These are phyloP conservation scores for Polygonum maritimum DNA, from an alignment of 148 eudicot species.

Conservation along the genomic window DNA sequence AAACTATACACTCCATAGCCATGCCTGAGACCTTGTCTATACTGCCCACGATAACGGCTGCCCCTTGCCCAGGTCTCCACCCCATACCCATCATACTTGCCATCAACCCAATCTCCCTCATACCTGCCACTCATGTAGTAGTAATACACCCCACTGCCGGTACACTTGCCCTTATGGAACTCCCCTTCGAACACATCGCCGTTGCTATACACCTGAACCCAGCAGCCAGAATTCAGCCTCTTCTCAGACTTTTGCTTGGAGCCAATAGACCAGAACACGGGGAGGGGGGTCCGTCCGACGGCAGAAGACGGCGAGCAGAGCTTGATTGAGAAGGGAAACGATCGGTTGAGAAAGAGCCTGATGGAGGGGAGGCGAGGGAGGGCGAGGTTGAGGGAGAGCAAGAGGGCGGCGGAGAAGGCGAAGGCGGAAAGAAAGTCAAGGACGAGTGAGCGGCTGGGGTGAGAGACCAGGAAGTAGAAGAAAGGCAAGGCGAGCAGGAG, in stretches of 20 bases:
- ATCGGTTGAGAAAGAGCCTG: constrained; percentile 53
- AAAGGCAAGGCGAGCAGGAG: constrained; percentile 56
- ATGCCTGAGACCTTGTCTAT: constrained; percentile 85
- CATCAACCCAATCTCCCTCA: constrained; percentile 97
- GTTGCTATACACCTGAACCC: constrained; percentile 70
- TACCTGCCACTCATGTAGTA: constrained; percentile 90
- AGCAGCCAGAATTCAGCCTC: constrained; percentile 57
- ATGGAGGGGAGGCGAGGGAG: constrained; percentile 77
- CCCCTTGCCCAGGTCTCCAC: constrained; percentile 97
- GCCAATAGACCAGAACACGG: constrained; percentile 92
- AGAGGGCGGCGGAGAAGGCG: constrained; percentile 78
- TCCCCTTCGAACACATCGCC: constrained; percentile 97
- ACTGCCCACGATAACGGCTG: constrained; percentile 81
- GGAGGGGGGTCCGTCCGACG: constrained; percentile 32
- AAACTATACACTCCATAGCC: constrained; percentile 94
- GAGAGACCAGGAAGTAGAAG: constrained; percentile 74
- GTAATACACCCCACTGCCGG: constrained; percentile 93
- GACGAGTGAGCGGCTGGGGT: constrained; percentile 61
- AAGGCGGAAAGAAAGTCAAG: constrained; percentile 85
- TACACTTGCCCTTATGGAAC: constrained; percentile 82
- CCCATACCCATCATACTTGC: constrained; percentile 89
- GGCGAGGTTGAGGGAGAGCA: constrained; percentile 76
- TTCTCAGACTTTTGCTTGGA: constrained; percentile 53
- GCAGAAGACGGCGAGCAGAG: constrained; percentile 22
- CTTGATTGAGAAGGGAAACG: constrained; percentile 53